Evolutionary conservation across 2,329 filamentous ascomycete genomes (phyloP), one percentile per base, ranked within the genome.

Genomic region (Davidsoniella neocaledoniae): DNA sequence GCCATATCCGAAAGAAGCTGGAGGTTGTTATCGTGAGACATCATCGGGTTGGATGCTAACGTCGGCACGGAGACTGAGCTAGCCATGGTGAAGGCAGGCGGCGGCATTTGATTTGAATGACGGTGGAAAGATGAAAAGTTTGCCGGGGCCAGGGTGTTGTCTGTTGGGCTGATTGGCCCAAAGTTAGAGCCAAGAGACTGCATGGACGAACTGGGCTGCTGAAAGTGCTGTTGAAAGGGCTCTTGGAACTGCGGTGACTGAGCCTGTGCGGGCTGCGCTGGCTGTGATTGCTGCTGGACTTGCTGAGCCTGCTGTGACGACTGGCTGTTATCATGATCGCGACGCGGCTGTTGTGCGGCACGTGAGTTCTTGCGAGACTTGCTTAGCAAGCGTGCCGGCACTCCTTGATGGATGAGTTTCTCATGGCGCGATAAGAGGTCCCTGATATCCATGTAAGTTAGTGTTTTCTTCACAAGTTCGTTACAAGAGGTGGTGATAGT

Each of bases 391-490:
- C 49, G 43, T 1, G 44, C 19, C 23, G 51, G 51, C 6, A 48
- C 68, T 58, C 77, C 73, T 56, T 74, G 69, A 60, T 79, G 76
- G 57, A 77, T 74, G 56, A 79, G 72, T 63, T 78, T 79, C 64
- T 78, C 73, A 63, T 79, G 76, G 55, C 76, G 70, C 54, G 77
- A 73, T 56, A 79, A 68, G 54, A 79, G 70, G 61, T 79, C 76
- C 56, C 75, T 79, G 65, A 74, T 76, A 64, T 77, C 68, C 73
- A 76, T 77, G 66, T 73, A 72, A 76, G 72, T 64, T 37, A 23
- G 38, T 37, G 33, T 19, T 46, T 21, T 43, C 17, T 40, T 16
- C 4, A 14, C 8, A 40, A 40, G n/a, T 12, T 14, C 12, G 36
- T 38, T 16, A 7, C 2, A 40, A 40, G n/a, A 16, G 17, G 14